A percentile compares a stretch with the other conserved stretches of the same genome.
These are phyloP conservation scores for Daldinia eschscholtzii DNA, from an alignment of 2,329 filamentous ascomycete species.

Conservation along the genomic window DNA sequence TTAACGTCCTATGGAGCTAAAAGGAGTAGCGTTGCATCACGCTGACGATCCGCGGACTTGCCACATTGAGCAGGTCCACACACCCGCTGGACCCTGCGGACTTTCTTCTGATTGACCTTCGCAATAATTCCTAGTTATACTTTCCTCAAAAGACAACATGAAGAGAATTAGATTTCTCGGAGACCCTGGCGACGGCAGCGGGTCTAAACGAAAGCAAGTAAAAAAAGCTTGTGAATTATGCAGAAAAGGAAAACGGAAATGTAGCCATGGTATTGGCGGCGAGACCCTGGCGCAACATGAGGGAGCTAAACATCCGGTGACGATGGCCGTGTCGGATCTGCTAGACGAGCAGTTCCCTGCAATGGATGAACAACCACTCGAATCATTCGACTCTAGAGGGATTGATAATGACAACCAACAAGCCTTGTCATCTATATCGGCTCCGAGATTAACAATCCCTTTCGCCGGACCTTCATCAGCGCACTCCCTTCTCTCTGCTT, in stretches of 20 bases:
- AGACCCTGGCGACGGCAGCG: constrained; percentile 20
- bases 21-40: constrained; percentile 1
- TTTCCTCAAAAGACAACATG: constrained; percentile 17
- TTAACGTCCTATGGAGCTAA: not conserved
- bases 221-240: constrained; percentile 26
- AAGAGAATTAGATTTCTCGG: constrained; percentile 33
- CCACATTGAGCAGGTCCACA: constrained; percentile 32
- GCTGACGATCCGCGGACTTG: constrained; percentile 25
- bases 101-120: constrained; percentile 7
- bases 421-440: constrained; percentile 1
- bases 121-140: not conserved
- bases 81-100: constrained; percentile 19
- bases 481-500: constrained; percentile 25
- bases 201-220: constrained; percentile 29
- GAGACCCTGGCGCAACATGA: constrained; percentile 2
- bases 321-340: not conserved
- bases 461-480: constrained; percentile 30
- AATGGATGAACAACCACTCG: not conserved
- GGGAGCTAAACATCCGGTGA: not conserved
- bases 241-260: constrained; percentile 30
- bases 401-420: not conserved
- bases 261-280: constrained; percentile 10
- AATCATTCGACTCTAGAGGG: not conserved
- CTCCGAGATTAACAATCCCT: not conserved
- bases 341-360: not conserved